A percentile compares a stretch with the other conserved stretches of the same genome.
Conservation (phyloP, 2,329 filamentous ascomycete species). For the Penicillium brasilianum region DNA sequence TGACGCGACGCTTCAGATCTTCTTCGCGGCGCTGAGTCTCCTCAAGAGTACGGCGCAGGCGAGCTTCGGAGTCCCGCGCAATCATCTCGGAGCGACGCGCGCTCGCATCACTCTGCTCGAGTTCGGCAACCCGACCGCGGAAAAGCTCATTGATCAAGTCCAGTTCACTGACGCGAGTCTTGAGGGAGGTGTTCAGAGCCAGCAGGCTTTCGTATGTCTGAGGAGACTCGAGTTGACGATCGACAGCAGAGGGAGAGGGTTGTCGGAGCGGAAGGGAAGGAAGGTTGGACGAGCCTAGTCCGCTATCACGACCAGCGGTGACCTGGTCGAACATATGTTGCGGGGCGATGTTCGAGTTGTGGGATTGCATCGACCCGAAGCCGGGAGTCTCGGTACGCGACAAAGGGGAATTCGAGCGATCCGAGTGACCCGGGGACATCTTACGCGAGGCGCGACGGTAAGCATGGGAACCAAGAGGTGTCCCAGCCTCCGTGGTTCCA, state of each 20-base stretch:
- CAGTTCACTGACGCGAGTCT: conserved; percentile 91
- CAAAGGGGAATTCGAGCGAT: conserved; percentile 77
- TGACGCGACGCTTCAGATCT: conserved; percentile 79
- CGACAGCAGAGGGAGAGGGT: conserved; percentile 65
- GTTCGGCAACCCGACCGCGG: conserved; percentile 72
- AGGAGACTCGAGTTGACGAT: conserved; percentile 70
- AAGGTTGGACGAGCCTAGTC: conserved; percentile 63
- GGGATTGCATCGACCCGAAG: conserved; percentile 60
- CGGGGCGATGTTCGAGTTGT: conserved; percentile 69
- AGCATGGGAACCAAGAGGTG: conserved; percentile 60
- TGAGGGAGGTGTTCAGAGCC: conserved; percentile 82
- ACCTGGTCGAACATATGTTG: conserved; percentile 80
- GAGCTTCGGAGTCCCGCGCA: conserved; percentile 59
- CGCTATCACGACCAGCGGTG: conserved; percentile 65
- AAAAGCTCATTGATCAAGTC: conserved; percentile 92
- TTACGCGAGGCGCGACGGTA: conserved; percentile 73
- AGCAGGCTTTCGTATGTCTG: conserved; percentile 81
- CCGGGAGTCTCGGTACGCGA: conserved; percentile 79
- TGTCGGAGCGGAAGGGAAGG: conserved; percentile 59
- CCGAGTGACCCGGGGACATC: conserved; percentile 71
- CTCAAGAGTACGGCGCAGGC: conserved; percentile 69
- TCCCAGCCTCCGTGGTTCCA: conserved; percentile 61
- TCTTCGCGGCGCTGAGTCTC: conserved; percentile 80
- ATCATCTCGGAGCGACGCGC: conserved; percentile 65
- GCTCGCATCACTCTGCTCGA: conserved; percentile 76